Evolutionary conservation across 108 stramenopile genomes (phyloP).

Genomic region (Cyclotella kingstonii): DNA sequence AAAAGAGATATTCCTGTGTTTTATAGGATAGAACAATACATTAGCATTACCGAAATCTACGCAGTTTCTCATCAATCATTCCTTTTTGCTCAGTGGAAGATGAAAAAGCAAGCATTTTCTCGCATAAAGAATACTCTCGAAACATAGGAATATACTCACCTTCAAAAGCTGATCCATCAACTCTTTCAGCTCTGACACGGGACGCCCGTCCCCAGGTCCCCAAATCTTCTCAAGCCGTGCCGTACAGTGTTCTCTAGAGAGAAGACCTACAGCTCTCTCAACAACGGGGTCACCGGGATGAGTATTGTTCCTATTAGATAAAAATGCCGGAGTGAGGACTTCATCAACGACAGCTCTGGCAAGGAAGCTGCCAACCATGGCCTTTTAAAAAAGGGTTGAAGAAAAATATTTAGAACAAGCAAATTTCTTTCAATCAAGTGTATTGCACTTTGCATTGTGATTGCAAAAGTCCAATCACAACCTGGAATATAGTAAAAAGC

Average conservation of each 20-base stretch:
- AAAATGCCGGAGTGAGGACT: slow-evolving; percentile 91
- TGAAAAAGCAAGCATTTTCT: too few relatives aligned
- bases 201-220: slow-evolving; percentile 96
- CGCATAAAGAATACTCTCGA: too few relatives aligned
- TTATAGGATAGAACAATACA: neutral
- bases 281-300: slow-evolving; percentile 81
- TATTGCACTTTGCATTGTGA: too few relatives aligned
- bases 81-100: too few relatives aligned
- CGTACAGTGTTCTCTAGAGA: slow-evolving; percentile 87
- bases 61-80: too few relatives aligned
- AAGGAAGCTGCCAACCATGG: slow-evolving; percentile 82
- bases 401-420: too few relatives aligned
- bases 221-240: slow-evolving; percentile 91
- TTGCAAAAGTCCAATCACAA: neutral
- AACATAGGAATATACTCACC: too few relatives aligned
- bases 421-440: too few relatives aligned
- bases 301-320: slow-evolving; percentile 84
- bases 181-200: slow-evolving; percentile 92
- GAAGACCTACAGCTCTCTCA: slow-evolving; percentile 82
- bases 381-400: too few relatives aligned
- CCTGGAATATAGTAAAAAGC: neutral
- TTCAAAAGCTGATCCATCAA: slow-evolving; percentile 87
- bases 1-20: slow-evolving; percentile 80
- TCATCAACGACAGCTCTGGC: slow-evolving; percentile 96
- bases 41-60: too few relatives aligned